phyloP scores from a whole-genome alignment of 768 basidiomycete genomes.

The Pleurotus pulmonarius region DNA sequence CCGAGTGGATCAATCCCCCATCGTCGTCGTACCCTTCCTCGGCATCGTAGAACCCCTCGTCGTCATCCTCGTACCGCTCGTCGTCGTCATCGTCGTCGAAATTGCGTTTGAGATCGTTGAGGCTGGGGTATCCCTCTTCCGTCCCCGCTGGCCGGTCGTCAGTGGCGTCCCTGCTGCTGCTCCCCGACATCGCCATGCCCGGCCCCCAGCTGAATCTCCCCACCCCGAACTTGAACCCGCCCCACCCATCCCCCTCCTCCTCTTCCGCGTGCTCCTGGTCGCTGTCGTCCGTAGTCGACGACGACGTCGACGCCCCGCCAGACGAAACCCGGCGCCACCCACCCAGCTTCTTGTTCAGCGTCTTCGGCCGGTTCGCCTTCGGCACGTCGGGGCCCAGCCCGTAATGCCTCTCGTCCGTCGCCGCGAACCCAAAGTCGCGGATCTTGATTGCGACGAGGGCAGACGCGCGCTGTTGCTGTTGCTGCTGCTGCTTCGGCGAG shows the following conservation, averaged over 20 bases:
- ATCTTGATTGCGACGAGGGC: constrained; percentile 34
- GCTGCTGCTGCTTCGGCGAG: constrained; percentile 5
- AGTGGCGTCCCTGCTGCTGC: constrained; percentile 11
- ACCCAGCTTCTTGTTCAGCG: constrained; percentile 26
- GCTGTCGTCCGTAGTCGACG: constrained; percentile 4
- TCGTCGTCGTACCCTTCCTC: constrained; percentile 18
- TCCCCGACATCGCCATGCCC: constrained; percentile 4
- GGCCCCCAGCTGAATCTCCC: constrained; percentile 22
- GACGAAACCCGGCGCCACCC: neutral
- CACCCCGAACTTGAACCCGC: constrained; percentile 22
- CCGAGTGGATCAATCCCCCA: neutral
- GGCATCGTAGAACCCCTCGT: constrained; percentile 21
- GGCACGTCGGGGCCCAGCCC: constrained; percentile 39
- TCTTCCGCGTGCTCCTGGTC: constrained; percentile 15
- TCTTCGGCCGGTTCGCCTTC: constrained; percentile 30
- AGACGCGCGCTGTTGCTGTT: constrained; percentile 8
- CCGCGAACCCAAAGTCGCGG: constrained; percentile 38
- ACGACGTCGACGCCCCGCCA: constrained; percentile 2
- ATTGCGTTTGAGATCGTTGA: constrained; percentile 43
- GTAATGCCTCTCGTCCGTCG: constrained; percentile 31
- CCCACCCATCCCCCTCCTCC: constrained; percentile 23
- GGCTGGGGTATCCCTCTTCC: constrained; percentile 29
- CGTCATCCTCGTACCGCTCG: constrained; percentile 20
- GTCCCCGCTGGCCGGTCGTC: constrained; percentile 6
- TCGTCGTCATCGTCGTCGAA: constrained; percentile 34